phyloP scores from a whole-genome alignment of 192 early-diverging fungal species.

The Coemansia sp. region DNA sequence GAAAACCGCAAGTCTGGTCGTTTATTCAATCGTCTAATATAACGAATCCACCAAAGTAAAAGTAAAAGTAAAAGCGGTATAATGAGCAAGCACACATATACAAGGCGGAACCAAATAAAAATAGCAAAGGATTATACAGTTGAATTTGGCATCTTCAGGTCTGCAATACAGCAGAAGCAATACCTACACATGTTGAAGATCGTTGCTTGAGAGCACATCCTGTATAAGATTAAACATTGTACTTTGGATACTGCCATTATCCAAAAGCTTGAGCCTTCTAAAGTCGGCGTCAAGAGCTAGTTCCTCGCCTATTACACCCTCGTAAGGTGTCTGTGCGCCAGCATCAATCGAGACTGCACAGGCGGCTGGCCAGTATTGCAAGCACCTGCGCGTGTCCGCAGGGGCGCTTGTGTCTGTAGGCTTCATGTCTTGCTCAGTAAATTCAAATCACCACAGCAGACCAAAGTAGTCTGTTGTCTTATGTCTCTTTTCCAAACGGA shows the following conservation, averaged over 20 bases:
- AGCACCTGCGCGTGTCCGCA: conserved; percentile 39
- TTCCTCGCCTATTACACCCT: conserved; percentile 14
- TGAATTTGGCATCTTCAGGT: too few relatives aligned
- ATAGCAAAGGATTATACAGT: background rate
- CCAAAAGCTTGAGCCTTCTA: conserved; percentile 19
- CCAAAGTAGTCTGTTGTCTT: background rate
- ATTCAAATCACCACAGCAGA: background rate
- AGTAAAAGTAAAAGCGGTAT: background rate
- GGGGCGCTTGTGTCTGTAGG: conserved; percentile 34
- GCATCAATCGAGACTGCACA: conserved; percentile 27
- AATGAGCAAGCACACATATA: conserved; percentile 8
- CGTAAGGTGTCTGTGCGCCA: conserved; percentile 27
- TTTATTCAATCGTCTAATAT: conserved; percentile 5
- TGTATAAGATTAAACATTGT: conserved; percentile 22
- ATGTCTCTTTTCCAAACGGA: background rate
- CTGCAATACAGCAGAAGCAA: background rate
- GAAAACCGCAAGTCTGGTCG: background rate
- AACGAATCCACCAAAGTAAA: background rate
- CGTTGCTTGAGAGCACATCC: conserved; percentile 25
- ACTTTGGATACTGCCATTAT: conserved; percentile 4
- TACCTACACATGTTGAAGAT: conserved; percentile 40
- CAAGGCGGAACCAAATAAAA: background rate
- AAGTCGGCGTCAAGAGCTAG: conserved; percentile 30
- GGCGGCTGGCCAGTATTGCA: conserved; percentile 43
- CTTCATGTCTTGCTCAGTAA: conserved; percentile 16